phyloP scores from a whole-genome alignment of 768 basidiomycete genomes.

The Omphalotus guepiniiformis region DNA sequence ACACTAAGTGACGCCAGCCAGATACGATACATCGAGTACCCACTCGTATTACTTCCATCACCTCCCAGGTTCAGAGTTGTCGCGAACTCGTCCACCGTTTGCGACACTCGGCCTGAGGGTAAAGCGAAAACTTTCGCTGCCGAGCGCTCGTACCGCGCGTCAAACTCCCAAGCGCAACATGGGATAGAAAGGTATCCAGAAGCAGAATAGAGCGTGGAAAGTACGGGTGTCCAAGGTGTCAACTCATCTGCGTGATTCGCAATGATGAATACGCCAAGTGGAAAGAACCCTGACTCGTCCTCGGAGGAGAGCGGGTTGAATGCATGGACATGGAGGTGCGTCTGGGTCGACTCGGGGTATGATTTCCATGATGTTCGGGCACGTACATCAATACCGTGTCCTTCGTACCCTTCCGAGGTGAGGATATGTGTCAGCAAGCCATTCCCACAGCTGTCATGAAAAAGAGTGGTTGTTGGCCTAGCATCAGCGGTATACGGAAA shows the following conservation, averaged over 20 bases:
- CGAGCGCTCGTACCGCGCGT: slow-evolving; percentile 56
- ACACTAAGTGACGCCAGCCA: slow-evolving; percentile 76
- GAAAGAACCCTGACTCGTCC: slow-evolving; percentile 21
- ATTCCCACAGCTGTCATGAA: slow-evolving; percentile 71
- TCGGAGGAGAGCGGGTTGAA: slow-evolving; percentile 54
- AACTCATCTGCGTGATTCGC: slow-evolving; percentile 97
- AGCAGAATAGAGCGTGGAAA: slow-evolving; percentile 57
- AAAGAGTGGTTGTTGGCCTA: too few relatives aligned
- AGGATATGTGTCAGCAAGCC: slow-evolving; percentile 90
- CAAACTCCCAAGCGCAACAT: slow-evolving; percentile 86
- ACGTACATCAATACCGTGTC: slow-evolving; percentile 83
- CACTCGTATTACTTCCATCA: slow-evolving; percentile 54
- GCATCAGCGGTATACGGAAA: background rate
- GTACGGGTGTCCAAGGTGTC: slow-evolving; percentile 89
- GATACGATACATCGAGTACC: slow-evolving; percentile 80
- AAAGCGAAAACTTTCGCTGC: slow-evolving; percentile 28
- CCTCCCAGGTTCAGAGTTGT: slow-evolving; percentile 56
- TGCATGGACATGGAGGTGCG: slow-evolving; percentile 58
- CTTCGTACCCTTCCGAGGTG: slow-evolving; percentile 75
- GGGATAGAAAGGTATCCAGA: slow-evolving; percentile 82
- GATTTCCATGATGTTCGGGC: slow-evolving; percentile 79
- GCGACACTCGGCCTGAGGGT: slow-evolving; percentile 3
- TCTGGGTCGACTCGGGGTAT: slow-evolving; percentile 64
- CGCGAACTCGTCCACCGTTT: slow-evolving; percentile 20
- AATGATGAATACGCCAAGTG: slow-evolving; percentile 66